Evolutionary conservation across 176 grass and related monocot species (phyloP), one percentile per base, ranked within the genome.

Genomic region (Ensete ventricosum): DNA sequence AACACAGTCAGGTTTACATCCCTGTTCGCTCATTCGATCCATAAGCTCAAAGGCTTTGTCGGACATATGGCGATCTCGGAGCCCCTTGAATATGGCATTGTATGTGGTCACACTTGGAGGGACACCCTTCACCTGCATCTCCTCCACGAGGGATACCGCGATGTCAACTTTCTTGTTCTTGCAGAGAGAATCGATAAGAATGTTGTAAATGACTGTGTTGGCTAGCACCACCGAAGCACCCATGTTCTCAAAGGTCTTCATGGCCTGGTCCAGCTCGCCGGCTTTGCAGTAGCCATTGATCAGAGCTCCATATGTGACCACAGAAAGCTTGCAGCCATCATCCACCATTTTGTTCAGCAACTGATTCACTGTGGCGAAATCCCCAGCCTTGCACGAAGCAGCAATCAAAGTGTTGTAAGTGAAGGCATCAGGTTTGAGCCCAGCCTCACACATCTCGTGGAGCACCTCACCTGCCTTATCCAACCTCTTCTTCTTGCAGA

Each of bases 251-350:
- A 98, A 93, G 72, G 87, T 88, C 22, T 64, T 85, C 51, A 93
- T 60, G n/a, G 90, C 94, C 59, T 87, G 80, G 3, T 88, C 79
- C 74, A 82, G 67, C 59, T 85, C 80, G 69, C 88, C 88, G 82
- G 29, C 59, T 87, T 89, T 98, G 80, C 90, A 93, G 52, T 88
- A 98, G 68, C 90, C 90, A 84, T 98, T 77, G 74, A 93, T 82
- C 79, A 98, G 71, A 52, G 84, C 83, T 29, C 88, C 82, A 49
- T 93, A 97, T 49, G 94, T 98, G 7, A 93, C 77, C 17, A 89
- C 82, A n/a, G 86, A 85, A 87, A 80, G 90, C 50, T 2, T 71
- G 60, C 80, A 87, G 19, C 79, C 81, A 84, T 89, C 81, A 57
- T 91, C 73, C 11, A 85, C 82, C 94, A 98, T 98, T 75, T 85